Evolutionary conservation across 768 basidiomycete species (phyloP), one percentile per base, ranked within the genome.

Genomic region (Porpolomopsis calyptriformis): DNA sequence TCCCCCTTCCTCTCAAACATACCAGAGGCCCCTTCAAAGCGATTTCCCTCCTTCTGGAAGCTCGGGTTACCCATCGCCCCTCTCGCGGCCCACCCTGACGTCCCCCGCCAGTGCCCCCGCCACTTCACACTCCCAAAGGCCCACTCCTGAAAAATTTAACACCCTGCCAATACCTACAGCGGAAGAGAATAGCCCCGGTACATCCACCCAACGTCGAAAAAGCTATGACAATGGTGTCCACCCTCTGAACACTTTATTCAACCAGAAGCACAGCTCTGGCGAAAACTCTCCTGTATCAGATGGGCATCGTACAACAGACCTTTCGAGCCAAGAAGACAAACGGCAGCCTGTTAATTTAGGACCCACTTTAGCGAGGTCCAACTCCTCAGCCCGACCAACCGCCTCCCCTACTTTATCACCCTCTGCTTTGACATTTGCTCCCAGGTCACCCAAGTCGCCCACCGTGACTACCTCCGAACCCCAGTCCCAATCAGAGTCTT

Each of bases 191-290:
- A 27, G 37, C 24, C 8, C 16, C 11, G 23, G 10, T 56, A 54
- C 31, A 55, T 50, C 8, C 56, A 63, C 40, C 62, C 61, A 36
- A n/a, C 64, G 67, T 33, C 60, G 69, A 38, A 60, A 59, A 37
- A 73, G 71, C 45, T 68, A 67, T 48, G 71, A 73, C 47, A 69
- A 71, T 46, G 66, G 71, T 22, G 61, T 69, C 43, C 67, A 67
- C 31, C 68, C 71, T 8, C 53, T 71, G 38, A 62, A 70, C 47
- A 55, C 66, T n/a, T 48, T 65, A 8, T 60, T 64, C 36, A 57
- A 60, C 38, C 58, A 58, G 34, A 64, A 64, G 27, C 55, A 14
- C 31, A 16, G 19, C 4, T 38, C 45, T 2, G 24, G 18, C 23
- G 36, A 41, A 1, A 33, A 35, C 11, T n/a, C 10, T 10, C 2